Conservation (phyloP, 805 yeast species). For the Spathaspora hagerdaliae region DNA sequence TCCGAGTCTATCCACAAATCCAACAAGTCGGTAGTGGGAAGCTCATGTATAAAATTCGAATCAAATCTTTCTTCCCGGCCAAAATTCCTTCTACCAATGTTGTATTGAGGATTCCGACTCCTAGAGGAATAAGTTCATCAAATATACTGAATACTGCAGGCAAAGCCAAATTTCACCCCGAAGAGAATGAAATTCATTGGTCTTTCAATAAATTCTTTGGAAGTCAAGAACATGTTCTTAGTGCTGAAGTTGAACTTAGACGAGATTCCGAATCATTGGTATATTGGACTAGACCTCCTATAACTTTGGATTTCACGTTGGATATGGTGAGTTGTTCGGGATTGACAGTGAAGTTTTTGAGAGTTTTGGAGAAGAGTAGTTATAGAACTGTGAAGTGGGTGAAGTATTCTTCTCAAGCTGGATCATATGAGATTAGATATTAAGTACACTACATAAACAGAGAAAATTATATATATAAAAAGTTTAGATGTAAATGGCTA, state of each 20-base stretch:
- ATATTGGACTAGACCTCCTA: conserved; percentile 71
- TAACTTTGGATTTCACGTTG: conserved; percentile 62
- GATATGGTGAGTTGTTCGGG: conserved; percentile 79
- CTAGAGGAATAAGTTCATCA: conserved; percentile 33
- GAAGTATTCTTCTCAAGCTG: conserved; percentile 69
- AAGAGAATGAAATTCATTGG: conserved; percentile 67
- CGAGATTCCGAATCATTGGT: conserved; percentile 8
- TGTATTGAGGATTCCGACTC: conserved; percentile 62
- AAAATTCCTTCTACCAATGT: conserved; percentile 64
- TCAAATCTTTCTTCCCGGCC: conserved; percentile 58
- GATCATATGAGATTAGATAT: conserved; percentile 76
- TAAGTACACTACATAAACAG: no score
- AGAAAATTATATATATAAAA: no score
- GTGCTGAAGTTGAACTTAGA: conserved; percentile 48
- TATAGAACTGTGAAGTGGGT: conserved; percentile 86
- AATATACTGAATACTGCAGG: conserved; percentile 62
- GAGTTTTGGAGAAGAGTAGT: conserved; percentile 54
- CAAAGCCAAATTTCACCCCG: conserved; percentile 63
- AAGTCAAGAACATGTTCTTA: conserved; percentile 55
- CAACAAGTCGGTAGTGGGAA: conserved; percentile 38
- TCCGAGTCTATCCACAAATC: conserved; percentile 57
- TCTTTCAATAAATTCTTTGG: conserved; percentile 66
- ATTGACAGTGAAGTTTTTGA: conserved; percentile 65
- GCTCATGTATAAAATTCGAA: conserved; percentile 54
- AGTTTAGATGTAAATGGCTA: no score